Conservation (phyloP, 164 flowering plant genomes). For the Macadamia integrifolia region DNA sequence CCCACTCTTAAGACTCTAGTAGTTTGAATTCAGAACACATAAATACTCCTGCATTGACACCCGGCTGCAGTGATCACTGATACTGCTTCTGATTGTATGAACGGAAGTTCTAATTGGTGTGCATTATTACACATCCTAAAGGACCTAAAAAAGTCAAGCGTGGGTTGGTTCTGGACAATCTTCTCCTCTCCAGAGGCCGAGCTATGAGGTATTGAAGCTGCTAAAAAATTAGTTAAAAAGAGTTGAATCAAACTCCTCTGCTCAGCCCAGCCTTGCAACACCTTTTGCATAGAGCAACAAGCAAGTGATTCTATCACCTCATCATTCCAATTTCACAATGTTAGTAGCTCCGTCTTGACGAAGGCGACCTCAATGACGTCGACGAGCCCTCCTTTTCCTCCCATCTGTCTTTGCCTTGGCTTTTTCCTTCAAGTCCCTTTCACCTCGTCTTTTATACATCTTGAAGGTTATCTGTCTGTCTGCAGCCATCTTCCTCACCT, state of each 20-base stretch:
- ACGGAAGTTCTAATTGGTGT: no score
- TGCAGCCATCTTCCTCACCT: conserved; percentile 88
- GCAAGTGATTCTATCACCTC: not conserved
- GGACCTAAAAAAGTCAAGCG: no score
- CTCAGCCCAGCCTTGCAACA: not conserved
- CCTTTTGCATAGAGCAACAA: not conserved
- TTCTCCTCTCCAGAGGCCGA: no score
- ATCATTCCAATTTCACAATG: not conserved
- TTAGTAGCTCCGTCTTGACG: not conserved
- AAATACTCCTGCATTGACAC: no score
- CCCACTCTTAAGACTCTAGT: no score
- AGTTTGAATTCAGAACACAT: no score
- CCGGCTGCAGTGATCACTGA: no score
- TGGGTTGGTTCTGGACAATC: no score
- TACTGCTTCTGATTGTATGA: no score
- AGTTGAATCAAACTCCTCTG: not conserved
- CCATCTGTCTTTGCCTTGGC: conserved; percentile 41
- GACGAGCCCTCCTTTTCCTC: conserved; percentile 27
- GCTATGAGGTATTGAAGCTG: no score
- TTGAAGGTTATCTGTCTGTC: conserved; percentile 63
- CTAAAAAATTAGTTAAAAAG: no score
- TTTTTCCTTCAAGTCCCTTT: conserved; percentile 68
- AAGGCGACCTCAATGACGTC: conserved; percentile 14
- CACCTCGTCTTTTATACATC: conserved; percentile 88
- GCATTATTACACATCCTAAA: no score